Conservation (phyloP, 73 alveolate species). For the Loxodes magnus region DNA sequence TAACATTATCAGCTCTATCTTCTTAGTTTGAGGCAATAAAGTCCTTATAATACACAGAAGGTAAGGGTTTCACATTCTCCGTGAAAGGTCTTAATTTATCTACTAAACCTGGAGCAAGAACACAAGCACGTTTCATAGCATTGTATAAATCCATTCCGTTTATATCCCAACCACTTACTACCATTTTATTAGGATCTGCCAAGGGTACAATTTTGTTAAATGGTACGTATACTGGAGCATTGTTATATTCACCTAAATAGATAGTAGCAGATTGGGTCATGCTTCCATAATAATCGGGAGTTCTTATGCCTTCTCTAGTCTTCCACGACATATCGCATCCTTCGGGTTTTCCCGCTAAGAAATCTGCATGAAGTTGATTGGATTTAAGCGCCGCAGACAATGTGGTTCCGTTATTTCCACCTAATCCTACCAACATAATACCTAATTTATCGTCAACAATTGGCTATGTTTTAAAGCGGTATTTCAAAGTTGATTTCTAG, state of each 20-base stretch:
- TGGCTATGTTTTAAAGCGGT: too few relatives aligned
- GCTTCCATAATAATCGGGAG: conserved; percentile 82
- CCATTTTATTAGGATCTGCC: conserved; percentile 81
- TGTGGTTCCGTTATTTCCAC: conserved; percentile 95
- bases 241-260: conserved; percentile 51
- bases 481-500: too few relatives aligned
- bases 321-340: conserved; percentile 67
- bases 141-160: conserved; percentile 61
- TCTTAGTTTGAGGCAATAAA: conserved; percentile 88
- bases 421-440: conserved; percentile 86
- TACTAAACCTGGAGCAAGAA: too few relatives aligned
- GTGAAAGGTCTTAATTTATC: too few relatives aligned
- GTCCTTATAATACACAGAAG: conserved; percentile 71
- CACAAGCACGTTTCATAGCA: conserved; percentile 83
- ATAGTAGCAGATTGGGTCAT: conserved; percentile 76
- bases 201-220: conserved; percentile 73
- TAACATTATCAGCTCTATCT: conserved; percentile 80
- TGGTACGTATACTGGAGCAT: conserved; percentile 71
- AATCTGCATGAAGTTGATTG: conserved; percentile 28
- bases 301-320: conserved; percentile 69
- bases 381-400: conserved; percentile 80
- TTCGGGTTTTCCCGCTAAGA: too few relatives aligned
- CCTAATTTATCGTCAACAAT: too few relatives aligned
- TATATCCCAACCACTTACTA: conserved; percentile 90
- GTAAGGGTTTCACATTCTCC: too few relatives aligned